Evolutionary conservation across 208 protist genomes (phyloP), one percentile per base, ranked within the genome.

Genomic region (Polymyxa betae): DNA sequence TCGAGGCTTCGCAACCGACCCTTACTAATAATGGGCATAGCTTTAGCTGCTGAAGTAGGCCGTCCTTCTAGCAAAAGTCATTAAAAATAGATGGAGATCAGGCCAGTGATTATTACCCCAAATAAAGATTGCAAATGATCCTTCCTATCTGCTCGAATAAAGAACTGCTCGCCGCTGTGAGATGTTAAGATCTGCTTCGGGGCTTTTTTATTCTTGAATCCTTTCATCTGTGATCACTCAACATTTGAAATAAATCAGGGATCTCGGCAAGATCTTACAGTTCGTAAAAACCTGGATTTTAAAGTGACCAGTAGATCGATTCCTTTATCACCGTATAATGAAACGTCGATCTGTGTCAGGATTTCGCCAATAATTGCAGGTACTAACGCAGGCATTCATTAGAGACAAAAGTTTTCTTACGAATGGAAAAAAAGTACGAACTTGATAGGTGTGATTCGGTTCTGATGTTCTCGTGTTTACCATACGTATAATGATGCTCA

Each of bases 121-220:
- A 45, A 82, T 43, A 82, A 43, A 5, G n/a, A 82, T n/a, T 82
- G 72, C 5, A 82, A 35, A 35, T 82, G 72, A 43, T 82, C 72
- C 35, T 43, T 35, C 5, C 72, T 5, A 43, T 82, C 72, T 5
- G 72, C 72, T 20, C 72, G 72, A 40, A 82, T 35, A 43, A 82
- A 82, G 72, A 82, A 82, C 35, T 82, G 72, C 40, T 82, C 72
- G 72, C 72, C 72, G n/a, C 12, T 82, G 16, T 43, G 72, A 35
- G 72, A 5, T 16, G 72, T 82, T 43, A 82, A 16, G n/a, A 82
- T 35, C n/a, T 82, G 72, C 72, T 82, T 82, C 35, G 72, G 72
- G 35, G 72, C 72, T 43, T 82, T 82, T n/a, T 82, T 82, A 43
- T 82, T 82, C 72, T 82, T 82, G n/a, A 82, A 82, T 43, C 72